phyloP scores from a whole-genome alignment of 768 basidiomycete genomes.

The Amyloporia xantha region DNA sequence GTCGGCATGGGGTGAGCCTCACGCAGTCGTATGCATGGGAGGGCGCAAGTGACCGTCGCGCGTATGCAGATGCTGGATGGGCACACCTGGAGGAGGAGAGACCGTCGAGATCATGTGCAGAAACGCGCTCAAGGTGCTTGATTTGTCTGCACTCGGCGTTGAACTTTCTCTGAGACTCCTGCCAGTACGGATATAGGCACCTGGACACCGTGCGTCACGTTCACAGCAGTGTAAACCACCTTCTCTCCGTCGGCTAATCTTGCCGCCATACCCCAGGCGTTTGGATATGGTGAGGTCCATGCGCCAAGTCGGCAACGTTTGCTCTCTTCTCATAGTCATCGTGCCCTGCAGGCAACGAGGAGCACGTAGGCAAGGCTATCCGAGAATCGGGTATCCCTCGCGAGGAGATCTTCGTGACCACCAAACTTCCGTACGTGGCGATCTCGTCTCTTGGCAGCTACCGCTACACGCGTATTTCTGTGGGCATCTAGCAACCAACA shows the following conservation, averaged over 20 bases:
- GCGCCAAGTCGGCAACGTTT: not conserved
- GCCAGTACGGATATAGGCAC: conserved; percentile 58
- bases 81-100: conserved; percentile 41
- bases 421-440: conserved; percentile 17
- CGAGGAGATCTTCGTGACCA: conserved; percentile 27
- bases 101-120: conserved; percentile 43
- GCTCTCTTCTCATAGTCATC: too few relatives aligned
- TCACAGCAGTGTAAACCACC: not conserved
- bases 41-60: too few relatives aligned
- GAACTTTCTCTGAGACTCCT: conserved; percentile 46
- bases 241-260: too few relatives aligned
- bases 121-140: conserved; percentile 12
- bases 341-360: conserved; percentile 50
- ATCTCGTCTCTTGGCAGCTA: too few relatives aligned
- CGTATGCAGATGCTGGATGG: conserved; percentile 65
- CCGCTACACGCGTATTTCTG: too few relatives aligned
- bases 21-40: not conserved
- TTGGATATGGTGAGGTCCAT: conserved; percentile 5
- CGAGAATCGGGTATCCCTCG: conserved; percentile 42
- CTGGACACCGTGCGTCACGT: conserved; percentile 47
- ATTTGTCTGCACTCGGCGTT: not conserved
- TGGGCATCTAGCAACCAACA: conserved; percentile 20
- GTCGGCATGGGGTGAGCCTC: conserved; percentile 48
- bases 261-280: too few relatives aligned
- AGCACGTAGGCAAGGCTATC: conserved; percentile 73